These are phyloP conservation scores for Orbilia quercus DNA, from an alignment of 2,329 filamentous ascomycete species.

Conservation along the genomic window DNA sequence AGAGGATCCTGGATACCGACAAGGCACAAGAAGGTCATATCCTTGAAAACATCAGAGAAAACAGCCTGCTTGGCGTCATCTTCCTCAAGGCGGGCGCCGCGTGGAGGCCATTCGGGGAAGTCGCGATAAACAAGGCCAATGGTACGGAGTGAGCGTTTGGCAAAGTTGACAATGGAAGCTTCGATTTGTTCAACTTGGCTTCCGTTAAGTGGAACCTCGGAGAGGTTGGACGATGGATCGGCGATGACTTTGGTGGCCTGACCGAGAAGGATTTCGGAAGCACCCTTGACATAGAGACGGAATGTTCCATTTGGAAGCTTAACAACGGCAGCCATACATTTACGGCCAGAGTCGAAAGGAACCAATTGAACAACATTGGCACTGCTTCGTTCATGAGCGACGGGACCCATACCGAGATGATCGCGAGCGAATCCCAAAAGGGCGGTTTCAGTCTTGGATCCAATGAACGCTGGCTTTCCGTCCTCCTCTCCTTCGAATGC, in stretches of 20 bases:
- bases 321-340: conserved; percentile 74
- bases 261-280: conserved; percentile 72
- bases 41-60: conserved; percentile 75
- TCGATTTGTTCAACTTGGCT: conserved; percentile 58
- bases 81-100: conserved; percentile 67
- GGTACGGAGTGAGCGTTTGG: conserved; percentile 64
- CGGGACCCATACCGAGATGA: conserved; percentile 72
- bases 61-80: conserved; percentile 73
- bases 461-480: conserved; percentile 72
- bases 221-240: conserved; percentile 42
- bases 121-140: conserved; percentile 64
- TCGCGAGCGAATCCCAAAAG: conserved; percentile 76
- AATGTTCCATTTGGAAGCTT: conserved; percentile 68
- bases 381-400: conserved; percentile 73
- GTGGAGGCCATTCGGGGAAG: conserved; percentile 63
- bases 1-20: conserved; percentile 82
- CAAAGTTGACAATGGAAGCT: conserved; percentile 63
- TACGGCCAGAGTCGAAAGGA: conserved; percentile 73
- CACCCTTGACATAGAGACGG: conserved; percentile 73
- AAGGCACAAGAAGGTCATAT: conserved; percentile 78
- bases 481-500: conserved; percentile 75
- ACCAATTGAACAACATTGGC: conserved; percentile 70
- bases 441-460: conserved; percentile 82
- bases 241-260: conserved; percentile 65
- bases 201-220: conserved; percentile 55